Conservation (phyloP, 192 early-diverging fungal genomes). For the Backusella luteola region DNA sequence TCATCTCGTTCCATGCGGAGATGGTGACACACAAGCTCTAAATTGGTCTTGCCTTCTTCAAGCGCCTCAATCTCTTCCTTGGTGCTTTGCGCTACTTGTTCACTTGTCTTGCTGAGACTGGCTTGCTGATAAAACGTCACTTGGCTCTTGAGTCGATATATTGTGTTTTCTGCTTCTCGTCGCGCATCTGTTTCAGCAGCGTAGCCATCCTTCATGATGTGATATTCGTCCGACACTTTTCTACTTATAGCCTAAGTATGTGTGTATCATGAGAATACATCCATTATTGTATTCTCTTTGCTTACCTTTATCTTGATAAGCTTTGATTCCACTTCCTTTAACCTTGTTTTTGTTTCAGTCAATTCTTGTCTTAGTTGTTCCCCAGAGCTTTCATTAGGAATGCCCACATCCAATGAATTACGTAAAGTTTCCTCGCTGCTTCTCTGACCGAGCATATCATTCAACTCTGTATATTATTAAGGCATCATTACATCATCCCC, state of each 20-base stretch:
- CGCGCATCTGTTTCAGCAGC: slow-evolving; percentile 28
- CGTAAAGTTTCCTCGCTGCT: slow-evolving; percentile 9
- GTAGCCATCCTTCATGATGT: slow-evolving; percentile 44
- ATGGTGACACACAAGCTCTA: slow-evolving; percentile 13
- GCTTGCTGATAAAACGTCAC: slow-evolving; percentile 28
- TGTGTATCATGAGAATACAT: background rate
- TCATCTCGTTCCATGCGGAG: slow-evolving; percentile 12
- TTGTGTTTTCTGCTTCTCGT: slow-evolving; percentile 29
- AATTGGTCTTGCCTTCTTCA: background rate
- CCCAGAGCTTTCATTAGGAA: background rate
- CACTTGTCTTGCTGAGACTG: background rate
- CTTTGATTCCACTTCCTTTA: slow-evolving; percentile 26
- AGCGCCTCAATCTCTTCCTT: slow-evolving; percentile 23
- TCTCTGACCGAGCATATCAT: slow-evolving; percentile 22
- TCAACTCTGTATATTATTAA: slow-evolving; percentile 6
- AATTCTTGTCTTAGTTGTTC: slow-evolving; percentile 24
- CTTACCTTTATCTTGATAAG: slow-evolving; percentile 37
- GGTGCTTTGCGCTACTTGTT: background rate
- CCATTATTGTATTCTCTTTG: background rate
- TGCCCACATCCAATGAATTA: background rate
- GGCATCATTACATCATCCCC: background rate
- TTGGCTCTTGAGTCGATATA: slow-evolving; percentile 25
- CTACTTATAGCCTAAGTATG: slow-evolving; percentile 37
- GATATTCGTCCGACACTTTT: slow-evolving; percentile 38
- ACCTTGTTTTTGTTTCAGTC: slow-evolving; percentile 11